Percentiles rank a stretch among this genome's conserved stretches.
Evolutionary conservation across 495 filamentous ascomycete species (phyloP).

Genomic region (Tricharina praecox): DNA sequence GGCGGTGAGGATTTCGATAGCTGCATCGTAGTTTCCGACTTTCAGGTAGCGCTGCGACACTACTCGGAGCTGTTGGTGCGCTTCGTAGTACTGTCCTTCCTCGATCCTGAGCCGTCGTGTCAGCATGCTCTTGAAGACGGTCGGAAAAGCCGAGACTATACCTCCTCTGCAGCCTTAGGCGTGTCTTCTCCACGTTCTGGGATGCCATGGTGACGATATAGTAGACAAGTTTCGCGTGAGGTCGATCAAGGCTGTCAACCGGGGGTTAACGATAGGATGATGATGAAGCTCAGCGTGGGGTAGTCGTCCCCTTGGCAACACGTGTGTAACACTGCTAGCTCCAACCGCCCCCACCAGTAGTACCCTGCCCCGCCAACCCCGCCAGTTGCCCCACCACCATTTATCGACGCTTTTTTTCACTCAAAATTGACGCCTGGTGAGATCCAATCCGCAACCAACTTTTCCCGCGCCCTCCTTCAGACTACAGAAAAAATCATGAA

Average conservation of each 20-base stretch:
- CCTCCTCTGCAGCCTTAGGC: constrained; percentile 22
- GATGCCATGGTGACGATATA: constrained; percentile 14
- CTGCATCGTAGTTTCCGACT: constrained; percentile 59
- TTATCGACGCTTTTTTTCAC: neutral
- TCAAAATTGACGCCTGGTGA: too few relatives aligned
- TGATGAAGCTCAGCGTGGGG: too few relatives aligned
- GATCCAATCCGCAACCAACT: too few relatives aligned
- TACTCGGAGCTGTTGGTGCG: constrained; percentile 88
- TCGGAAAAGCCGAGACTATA: neutral
- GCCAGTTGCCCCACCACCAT: neutral
- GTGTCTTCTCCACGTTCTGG: constrained; percentile 24
- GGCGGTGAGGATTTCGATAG: constrained; percentile 67
- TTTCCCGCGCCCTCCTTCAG: neutral
- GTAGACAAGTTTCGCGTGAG: too few relatives aligned
- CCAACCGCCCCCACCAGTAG: too few relatives aligned
- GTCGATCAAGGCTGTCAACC: too few relatives aligned
- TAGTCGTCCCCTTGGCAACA: too few relatives aligned
- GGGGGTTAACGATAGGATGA: too few relatives aligned
- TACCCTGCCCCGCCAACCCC: too few relatives aligned
- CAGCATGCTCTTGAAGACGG: neutral
- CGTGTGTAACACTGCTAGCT: too few relatives aligned
- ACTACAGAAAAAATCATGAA: constrained; percentile 13
- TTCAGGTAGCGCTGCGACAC: constrained; percentile 87
- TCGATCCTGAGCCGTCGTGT: constrained; percentile 45
- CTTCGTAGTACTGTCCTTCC: constrained; percentile 91